phyloP scores from a whole-genome alignment of 106 monocot species.

The Posidonia australis region DNA sequence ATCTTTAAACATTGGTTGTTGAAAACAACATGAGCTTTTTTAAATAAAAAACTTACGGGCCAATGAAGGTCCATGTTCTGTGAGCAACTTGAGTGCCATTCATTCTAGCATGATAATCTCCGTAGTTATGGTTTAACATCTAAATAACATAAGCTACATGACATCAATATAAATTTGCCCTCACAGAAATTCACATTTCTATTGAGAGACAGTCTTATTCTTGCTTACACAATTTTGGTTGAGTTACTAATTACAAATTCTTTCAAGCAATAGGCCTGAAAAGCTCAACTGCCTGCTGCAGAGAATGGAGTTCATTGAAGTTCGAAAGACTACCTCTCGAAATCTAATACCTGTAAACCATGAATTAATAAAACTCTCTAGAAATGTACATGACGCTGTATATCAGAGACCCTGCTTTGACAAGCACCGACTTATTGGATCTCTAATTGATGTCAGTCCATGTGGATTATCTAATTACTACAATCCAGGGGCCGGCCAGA shows the following conservation, averaged over 20 bases:
- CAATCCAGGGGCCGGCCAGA: conserved; percentile 27
- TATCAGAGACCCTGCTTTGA: conserved; percentile 19
- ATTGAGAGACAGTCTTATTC: not conserved
- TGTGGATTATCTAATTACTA: conserved; percentile 20
- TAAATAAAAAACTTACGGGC: too few species aligned
- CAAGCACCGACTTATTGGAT: conserved; percentile 35
- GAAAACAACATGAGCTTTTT: too few species aligned
- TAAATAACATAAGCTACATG: too few species aligned
- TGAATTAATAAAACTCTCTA: conserved; percentile 32
- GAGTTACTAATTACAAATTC: conserved; percentile 17
- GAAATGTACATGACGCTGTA: conserved; percentile 36
- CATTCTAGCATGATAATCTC: not conserved
- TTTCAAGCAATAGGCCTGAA: conserved; percentile 42
- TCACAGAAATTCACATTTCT: not conserved
- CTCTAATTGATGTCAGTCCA: conserved; percentile 33
- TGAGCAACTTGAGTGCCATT: not conserved
- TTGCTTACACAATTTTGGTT: not conserved
- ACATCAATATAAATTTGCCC: too few species aligned
- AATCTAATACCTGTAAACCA: conserved; percentile 20
- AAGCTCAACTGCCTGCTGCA: conserved; percentile 57
- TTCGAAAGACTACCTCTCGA: conserved; percentile 31
- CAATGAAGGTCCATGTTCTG: too few species aligned
- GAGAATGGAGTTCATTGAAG: conserved; percentile 49
- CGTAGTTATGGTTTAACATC: not conserved
- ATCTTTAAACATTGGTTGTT: too few species aligned